These are phyloP conservation scores for Graphilbum fragrans DNA, from an alignment of 2,329 filamentous ascomycete genomes.

Conservation along the genomic window DNA sequence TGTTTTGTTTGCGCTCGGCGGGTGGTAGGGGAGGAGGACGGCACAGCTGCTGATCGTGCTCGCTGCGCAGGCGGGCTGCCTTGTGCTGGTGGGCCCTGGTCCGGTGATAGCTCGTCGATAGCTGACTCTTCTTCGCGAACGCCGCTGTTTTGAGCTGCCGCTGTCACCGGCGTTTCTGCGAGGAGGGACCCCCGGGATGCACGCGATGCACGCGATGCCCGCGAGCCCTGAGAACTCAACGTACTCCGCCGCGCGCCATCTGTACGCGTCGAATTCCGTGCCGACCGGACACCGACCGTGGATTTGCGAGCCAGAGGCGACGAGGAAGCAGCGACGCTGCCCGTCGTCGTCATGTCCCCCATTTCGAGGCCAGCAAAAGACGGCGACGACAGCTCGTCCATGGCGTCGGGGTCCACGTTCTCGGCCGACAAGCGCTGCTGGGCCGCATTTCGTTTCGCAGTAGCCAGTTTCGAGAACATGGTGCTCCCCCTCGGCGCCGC, in stretches of 20 bases:
- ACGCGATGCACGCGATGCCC: background rate
- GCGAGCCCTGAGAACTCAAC: background rate
- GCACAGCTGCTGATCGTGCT: background rate
- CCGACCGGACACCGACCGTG: background rate
- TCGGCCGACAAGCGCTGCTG: background rate
- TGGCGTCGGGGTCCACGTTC: slow-evolving; percentile 4
- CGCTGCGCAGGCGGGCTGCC: background rate
- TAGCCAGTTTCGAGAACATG: slow-evolving; percentile 2
- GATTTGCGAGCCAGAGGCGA: slow-evolving; percentile 11
- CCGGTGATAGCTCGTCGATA: slow-evolving; percentile 10
- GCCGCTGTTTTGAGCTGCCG: too few relatives aligned
- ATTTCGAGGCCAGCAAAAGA: background rate
- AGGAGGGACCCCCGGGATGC: background rate
- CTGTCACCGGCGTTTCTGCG: background rate
- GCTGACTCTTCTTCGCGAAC: slow-evolving; percentile 2
- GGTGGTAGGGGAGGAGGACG: slow-evolving; percentile 2
- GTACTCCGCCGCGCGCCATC: background rate
- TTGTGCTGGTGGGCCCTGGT: slow-evolving; percentile 1
- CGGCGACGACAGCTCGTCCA: slow-evolving; percentile 19
- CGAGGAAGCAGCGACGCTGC: slow-evolving; percentile 4
- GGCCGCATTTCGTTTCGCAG: slow-evolving; percentile 5
- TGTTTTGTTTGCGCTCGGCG: background rate
- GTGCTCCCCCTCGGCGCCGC: background rate
- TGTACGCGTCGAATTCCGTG: background rate
- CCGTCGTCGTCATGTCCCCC: background rate